Evolutionary conservation across 768 basidiomycete genomes (phyloP), one percentile per base, ranked within the genome.

Genomic region (Suillus variegatus): DNA sequence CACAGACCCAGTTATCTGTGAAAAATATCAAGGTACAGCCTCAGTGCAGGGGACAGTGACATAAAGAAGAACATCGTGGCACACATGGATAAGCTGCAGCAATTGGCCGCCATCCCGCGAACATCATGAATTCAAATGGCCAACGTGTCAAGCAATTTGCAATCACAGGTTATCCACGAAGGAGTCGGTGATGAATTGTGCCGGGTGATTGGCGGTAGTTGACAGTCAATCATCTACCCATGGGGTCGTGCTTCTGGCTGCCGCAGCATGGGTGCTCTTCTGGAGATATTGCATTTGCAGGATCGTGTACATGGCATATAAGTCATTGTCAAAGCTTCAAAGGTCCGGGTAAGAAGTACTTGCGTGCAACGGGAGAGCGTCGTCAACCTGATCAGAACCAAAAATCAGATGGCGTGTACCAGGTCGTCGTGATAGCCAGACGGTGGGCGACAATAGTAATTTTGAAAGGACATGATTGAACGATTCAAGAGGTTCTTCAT

Each of bases 261-360:
- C 28, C 1, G 82, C 83, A 46, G 87, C 82, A 69, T 87, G 86
- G 67, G 86, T 88, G 70, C 85, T 82, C 68, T 87, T 82, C 65
- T 87, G 86, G 18, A 86, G 73, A 68, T 87, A 88, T 71, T 87
- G 14, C 25, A 51, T 51, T 18, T 54, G 52, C 18, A 54, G 85
- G 16, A 84, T 77, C 1, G 84, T 81, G 85, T 84, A 86, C 83
- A 87, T 86, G 68, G 82, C 84, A 32, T 54, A 35, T 20, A 28
- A 25, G 49, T 47, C n/a, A 47, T 5, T n/a, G 12, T 22, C 47
- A 49, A 49, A 49, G n/a, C n/a, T 8, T 44, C n/a, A 22, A 47
- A 22, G 47, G n/a, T 22, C n/a, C 12, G n/a, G 47, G 47, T 47
- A 47, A 47, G 22, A 25, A 52, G 18, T 32, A 20, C 28, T 54